Evolutionary conservation across 2,329 filamentous ascomycete species (phyloP), one percentile per base, ranked within the genome.

Genomic region (Claviceps spartinae): DNA sequence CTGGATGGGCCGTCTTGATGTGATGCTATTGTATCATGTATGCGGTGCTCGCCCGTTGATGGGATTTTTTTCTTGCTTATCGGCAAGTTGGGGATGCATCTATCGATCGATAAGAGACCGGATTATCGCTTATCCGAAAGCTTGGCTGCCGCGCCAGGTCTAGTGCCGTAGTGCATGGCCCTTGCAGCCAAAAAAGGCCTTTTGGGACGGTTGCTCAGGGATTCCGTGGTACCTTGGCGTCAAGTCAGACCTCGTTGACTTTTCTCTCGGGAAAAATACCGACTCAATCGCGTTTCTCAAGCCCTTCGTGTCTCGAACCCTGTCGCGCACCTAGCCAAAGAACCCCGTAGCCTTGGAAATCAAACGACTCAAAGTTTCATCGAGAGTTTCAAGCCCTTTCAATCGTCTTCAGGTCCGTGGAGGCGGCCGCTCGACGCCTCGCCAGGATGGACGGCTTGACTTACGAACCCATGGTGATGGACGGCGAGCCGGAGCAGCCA

Each of bases 401-500:
- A 24, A 34, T 34, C 11, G 30, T 43, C 13, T 24, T 24, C 41
- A 34, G 47, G 47, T 11, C 47, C 51, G 54, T 47, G 18, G 14
- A n/a, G 36, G 51, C 26, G 54, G 51, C 42, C 45, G 22, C 30
- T 42, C 37, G 11, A 24, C n/a, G 20, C 43, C 44, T 55, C 49
- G 51, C 52, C 57, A 62, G 55, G 50, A 70, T 70, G 67, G 67
- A 70, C 56, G 65, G 65, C 52, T 79, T 81, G 77, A 76, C 81
- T 58, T 81, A 80, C 66, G 78, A 81, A 57, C 70, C 75, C 38
- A 77, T 79, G 74, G 73, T 75, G 64, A 74, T 79, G 69, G 77
- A 81, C 58, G 74, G 71, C 63, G 77, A 81, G 66, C 67, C 75
- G 45, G 67, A 77, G 55, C 76, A 76, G 57, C 76, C 75, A 55